Conservation (phyloP, 306 rosid genomes). For the Acacia acuminata region DNA sequence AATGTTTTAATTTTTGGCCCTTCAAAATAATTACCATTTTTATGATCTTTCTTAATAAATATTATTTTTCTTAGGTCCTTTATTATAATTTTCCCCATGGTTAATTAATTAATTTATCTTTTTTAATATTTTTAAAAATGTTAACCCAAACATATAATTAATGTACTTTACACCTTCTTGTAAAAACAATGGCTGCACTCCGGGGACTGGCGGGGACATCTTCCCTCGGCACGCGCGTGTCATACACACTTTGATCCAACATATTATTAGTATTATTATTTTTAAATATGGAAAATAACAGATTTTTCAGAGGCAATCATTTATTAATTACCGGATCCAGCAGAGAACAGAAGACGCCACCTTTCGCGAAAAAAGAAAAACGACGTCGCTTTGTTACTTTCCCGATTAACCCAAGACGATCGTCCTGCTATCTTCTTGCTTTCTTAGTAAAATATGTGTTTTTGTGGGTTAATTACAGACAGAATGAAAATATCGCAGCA, state of each 20-base stretch:
- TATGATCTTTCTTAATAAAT: no score
- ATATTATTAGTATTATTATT: not conserved
- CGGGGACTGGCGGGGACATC: no score
- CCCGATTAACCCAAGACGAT: not conserved
- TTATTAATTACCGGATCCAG: not conserved
- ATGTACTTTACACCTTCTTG: no score
- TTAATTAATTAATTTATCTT: no score
- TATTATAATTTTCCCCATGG: no score
- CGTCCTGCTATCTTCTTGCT: not conserved
- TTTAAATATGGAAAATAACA: not conserved
- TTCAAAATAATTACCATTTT: no score
- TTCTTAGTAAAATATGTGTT: not conserved
- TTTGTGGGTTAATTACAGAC: not conserved
- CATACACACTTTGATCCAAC: not conserved
- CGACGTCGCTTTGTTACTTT: not conserved
- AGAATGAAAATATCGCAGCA: not conserved
- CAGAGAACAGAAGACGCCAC: not conserved
- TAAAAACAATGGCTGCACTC: no score
- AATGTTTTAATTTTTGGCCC: no score
- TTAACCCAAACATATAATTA: no score
- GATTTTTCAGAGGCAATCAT: not conserved
- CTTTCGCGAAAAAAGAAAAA: not conserved
- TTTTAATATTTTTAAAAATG: no score
- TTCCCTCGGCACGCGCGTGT: not conserved
- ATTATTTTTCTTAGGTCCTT: no score